phyloP scores from a whole-genome alignment of 148 eudicot species.

The Salicornia ramosissima region DNA sequence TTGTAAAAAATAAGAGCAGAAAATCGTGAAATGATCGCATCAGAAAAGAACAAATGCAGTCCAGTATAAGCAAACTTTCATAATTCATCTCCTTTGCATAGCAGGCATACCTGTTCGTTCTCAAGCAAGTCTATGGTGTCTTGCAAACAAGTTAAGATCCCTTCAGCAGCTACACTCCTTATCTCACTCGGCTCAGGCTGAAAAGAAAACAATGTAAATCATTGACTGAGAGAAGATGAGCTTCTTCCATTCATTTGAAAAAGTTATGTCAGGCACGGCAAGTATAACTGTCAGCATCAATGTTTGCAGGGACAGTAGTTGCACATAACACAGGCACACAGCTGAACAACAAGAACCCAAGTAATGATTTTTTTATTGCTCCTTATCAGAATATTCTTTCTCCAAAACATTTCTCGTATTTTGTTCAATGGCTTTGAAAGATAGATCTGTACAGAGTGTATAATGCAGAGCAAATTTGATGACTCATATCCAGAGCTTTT shows the following conservation, averaged over 20 bases:
- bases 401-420: background rate
- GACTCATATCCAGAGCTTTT: too few relatives aligned
- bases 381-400: background rate
- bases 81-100: background rate
- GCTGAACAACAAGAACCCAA: background rate
- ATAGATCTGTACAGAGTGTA: too few relatives aligned
- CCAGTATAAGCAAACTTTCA: background rate
- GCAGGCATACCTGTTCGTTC: slow-evolving; percentile 54
- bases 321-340: too few relatives aligned
- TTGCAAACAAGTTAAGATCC: slow-evolving; percentile 77
- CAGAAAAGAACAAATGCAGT: background rate
- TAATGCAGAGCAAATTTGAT: background rate
- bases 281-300: background rate
- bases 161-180: slow-evolving; percentile 79
- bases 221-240: background rate
- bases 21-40: background rate
- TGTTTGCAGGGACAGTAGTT: background rate
- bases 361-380: background rate
- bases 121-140: slow-evolving; percentile 74
- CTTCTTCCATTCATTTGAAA: background rate
- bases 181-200: slow-evolving; percentile 80
- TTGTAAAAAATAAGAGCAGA: background rate
- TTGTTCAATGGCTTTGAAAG: background rate
- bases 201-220: background rate
- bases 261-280: background rate